Base-by-base conservation (phyloP, 106 monocot genomes). In the Dioscorea zingiberensis region DNA sequence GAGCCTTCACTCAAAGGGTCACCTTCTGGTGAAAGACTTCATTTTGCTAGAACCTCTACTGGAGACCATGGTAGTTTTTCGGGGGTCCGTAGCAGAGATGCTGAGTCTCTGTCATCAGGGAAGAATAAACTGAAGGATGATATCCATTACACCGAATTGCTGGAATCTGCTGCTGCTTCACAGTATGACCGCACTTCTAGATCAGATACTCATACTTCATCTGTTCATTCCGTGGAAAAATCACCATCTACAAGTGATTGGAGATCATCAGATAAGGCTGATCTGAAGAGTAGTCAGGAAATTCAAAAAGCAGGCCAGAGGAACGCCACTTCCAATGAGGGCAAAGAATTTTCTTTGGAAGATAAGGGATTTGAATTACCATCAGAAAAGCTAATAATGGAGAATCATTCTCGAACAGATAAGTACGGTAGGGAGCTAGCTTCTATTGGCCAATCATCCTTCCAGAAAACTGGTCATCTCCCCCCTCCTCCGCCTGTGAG, bases 1-100 rank as follows among this genome's bases (percentile, higher is more conserved):
- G 86, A 91, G 48, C n/a, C n/a, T n/a, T n/a, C n/a, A n/a, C n/a
- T n/a, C n/a, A 80, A 60, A 71, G 76, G 71, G 47, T 61, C 68
- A 38, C 25, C 70, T 13, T 69, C 53, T 12, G 79, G 80, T 26
- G 86, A 86, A 27, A 78, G 73, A 53, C 27, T 22, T 76, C 68
- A 63, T 12, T 25, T 54, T 25, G 61, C 55, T 14, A 21, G 69
- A 66, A 25, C 68, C 32, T 71, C 72, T 60, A 51, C 66, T 4
- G 76, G 73, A 64, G 82, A 82, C n/a, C 63, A 59, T 18, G 60
- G 70, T 26, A 60, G 72, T 71, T 61, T 68, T 62, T 80, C 72
- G 58, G 66, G 70, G 47, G 66, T 53, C 49, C 38, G 54, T 58
- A 78, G 78, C 18, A 79, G 76, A 67, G 70, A 59, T 60, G 65